These are phyloP conservation scores for Trypanosoma conorhini DNA, from an alignment of 208 protist genomes.

Conservation along the genomic window DNA sequence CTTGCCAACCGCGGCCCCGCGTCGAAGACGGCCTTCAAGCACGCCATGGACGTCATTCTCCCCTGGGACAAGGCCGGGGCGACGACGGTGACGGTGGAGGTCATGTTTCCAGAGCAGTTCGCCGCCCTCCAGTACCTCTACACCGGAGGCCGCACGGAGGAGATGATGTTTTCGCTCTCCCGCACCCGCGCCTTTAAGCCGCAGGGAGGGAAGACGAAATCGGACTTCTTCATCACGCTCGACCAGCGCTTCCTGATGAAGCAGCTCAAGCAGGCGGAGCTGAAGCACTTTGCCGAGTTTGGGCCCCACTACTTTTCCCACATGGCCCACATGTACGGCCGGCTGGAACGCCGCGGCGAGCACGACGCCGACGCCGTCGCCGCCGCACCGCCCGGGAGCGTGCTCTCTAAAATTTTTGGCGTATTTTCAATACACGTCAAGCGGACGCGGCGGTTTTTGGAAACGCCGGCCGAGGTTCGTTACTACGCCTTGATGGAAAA, in stretches of 20 bases:
- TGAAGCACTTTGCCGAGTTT: slow-evolving; percentile 61
- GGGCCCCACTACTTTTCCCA: slow-evolving; percentile 58
- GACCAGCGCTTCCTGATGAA: slow-evolving; percentile 79
- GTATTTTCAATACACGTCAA: slow-evolving; percentile 32
- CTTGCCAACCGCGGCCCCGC: not conserved
- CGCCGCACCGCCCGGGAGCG: not conserved
- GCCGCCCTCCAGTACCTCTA: slow-evolving; percentile 55
- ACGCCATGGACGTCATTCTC: slow-evolving; percentile 15
- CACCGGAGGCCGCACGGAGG: slow-evolving; percentile 34
- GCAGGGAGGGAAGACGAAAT: slow-evolving; percentile 75
- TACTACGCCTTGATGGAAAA: slow-evolving; percentile 79
- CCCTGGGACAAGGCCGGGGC: slow-evolving; percentile 22
- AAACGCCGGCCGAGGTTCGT: slow-evolving; percentile 32
- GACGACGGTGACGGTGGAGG: slow-evolving; percentile 49
- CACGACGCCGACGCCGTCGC: not conserved
- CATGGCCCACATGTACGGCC: slow-evolving; percentile 34
- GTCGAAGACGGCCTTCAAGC: slow-evolving; percentile 23
- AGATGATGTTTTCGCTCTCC: slow-evolving; percentile 49
- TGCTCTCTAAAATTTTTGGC: slow-evolving; percentile 41
- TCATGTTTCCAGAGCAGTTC: slow-evolving; percentile 61
- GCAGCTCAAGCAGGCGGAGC: slow-evolving; percentile 66
- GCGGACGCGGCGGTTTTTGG: slow-evolving; percentile 16
- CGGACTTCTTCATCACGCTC: slow-evolving; percentile 61
- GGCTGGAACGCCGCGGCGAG: no score
- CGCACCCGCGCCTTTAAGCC: slow-evolving; percentile 48